phyloP scores from a whole-genome alignment of 2,329 filamentous ascomycete genomes.

The Botrytis fabae region DNA sequence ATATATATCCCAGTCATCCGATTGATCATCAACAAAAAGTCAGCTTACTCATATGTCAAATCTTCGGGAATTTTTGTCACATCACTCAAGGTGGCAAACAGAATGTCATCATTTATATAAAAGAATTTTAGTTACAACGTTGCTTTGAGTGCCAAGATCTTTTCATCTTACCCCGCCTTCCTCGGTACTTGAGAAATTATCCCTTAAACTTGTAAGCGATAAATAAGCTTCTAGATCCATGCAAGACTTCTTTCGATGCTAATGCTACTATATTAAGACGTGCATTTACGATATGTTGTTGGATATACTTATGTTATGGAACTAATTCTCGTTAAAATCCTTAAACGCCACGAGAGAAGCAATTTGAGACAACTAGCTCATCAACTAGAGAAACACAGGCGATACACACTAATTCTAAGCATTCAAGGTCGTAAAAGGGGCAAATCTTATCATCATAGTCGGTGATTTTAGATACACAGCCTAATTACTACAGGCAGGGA shows the following conservation, averaged over 20 bases:
- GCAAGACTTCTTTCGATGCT: neutral
- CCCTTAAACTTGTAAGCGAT: neutral
- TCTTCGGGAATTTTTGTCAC: neutral
- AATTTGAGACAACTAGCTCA: neutral
- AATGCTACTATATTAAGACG: neutral
- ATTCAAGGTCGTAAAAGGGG: neutral
- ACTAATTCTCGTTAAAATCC: neutral
- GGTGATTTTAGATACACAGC: neutral
- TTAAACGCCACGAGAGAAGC: neutral
- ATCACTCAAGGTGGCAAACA: too few species aligned
- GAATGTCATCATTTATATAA: neutral
- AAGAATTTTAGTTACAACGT: neutral
- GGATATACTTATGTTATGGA: neutral
- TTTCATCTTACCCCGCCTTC: neutral
- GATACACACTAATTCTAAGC: neutral
- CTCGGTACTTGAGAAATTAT: neutral
- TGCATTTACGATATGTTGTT: neutral
- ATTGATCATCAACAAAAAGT: neutral
- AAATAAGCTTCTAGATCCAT: neutral
- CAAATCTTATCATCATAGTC: too few species aligned
- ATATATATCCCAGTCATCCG: neutral
- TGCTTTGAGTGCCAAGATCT: neutral
- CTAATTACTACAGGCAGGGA: neutral
- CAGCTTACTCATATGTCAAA: constrained; percentile 5
- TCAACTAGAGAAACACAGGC: neutral